Evolutionary conservation across 345 rosid genomes (phyloP).

Genomic region (Gossypium anomalum): DNA sequence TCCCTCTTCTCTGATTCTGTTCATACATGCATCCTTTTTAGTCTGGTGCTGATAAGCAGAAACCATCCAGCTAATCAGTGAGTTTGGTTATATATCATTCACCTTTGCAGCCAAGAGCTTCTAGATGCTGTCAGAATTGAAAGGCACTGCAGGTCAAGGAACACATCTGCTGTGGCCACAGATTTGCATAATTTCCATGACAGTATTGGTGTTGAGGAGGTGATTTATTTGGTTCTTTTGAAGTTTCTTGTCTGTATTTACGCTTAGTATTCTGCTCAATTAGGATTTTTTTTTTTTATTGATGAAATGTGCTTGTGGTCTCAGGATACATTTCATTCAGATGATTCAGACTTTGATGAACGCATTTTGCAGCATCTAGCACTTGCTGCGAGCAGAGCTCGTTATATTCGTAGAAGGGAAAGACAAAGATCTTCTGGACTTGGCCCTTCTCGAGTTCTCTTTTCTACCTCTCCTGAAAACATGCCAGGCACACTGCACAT

Average conservation of each 20-base stretch:
- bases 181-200: constrained; percentile 28
- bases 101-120: constrained; percentile 72
- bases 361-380: constrained; percentile 59
- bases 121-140: constrained; percentile 62
- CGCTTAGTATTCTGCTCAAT: not conserved
- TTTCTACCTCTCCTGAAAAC: constrained; percentile 29
- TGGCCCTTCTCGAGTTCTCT: constrained; percentile 32
- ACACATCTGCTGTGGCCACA: constrained; percentile 26
- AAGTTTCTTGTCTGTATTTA: not conserved
- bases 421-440: constrained; percentile 37
- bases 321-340: constrained; percentile 53
- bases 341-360: constrained; percentile 58
- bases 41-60: constrained; percentile 13
- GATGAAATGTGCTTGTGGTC: not conserved
- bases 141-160: constrained; percentile 46
- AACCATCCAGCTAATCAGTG: constrained; percentile 13
- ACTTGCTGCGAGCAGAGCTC: constrained; percentile 49
- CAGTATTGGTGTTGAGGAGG: constrained; percentile 49
- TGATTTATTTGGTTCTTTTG: constrained; percentile 24
- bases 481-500: constrained; percentile 15
- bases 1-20: not conserved
- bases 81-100: not conserved
- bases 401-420: constrained; percentile 51
- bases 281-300: not conserved
- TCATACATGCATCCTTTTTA: not conserved